Conservation (phyloP, 2,329 filamentous ascomycete genomes). For the Pyrenochaeta sp. region DNA sequence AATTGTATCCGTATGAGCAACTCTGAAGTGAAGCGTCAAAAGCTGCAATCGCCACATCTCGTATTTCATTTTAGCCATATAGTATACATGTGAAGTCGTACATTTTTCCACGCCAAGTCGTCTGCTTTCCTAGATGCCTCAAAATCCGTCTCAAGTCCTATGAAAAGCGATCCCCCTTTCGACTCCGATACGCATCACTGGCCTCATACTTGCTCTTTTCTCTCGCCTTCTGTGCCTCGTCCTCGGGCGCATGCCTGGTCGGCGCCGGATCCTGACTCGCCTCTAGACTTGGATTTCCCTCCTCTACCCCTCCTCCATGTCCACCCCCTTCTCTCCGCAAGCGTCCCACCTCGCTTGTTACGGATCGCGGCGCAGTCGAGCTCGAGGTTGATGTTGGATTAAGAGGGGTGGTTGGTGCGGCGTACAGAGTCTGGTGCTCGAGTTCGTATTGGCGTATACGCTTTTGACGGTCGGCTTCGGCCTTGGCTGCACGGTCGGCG, state of each 20-base stretch:
- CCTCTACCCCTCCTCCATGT: slow-evolving; percentile 16
- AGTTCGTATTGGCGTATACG: slow-evolving; percentile 42
- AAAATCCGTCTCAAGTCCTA: slow-evolving; percentile 14
- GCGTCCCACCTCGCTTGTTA: slow-evolving; percentile 11
- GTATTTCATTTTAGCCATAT: too few relatives aligned
- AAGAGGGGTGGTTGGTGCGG: slow-evolving; percentile 14
- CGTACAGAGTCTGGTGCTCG: slow-evolving; percentile 27
- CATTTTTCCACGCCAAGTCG: neutral
- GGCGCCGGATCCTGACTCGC: slow-evolving; percentile 82
- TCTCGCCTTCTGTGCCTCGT: slow-evolving; percentile 69
- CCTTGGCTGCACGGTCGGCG: slow-evolving; percentile 81
- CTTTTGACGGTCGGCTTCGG: slow-evolving; percentile 55
- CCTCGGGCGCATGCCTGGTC: slow-evolving; percentile 79
- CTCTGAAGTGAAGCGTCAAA: neutral
- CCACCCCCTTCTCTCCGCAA: slow-evolving; percentile 16
- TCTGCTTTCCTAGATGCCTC: neutral
- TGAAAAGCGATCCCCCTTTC: slow-evolving; percentile 84
- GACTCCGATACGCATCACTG: slow-evolving; percentile 74
- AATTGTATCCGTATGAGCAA: neutral
- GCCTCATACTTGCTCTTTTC: slow-evolving; percentile 95
- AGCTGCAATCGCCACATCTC: neutral
- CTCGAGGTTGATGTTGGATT: slow-evolving; percentile 15
- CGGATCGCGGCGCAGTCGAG: slow-evolving; percentile 16
- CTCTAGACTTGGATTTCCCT: slow-evolving; percentile 73
- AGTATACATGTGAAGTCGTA: neutral